Conservation (phyloP, 345 rosid species). For the Salix brachista region DNA sequence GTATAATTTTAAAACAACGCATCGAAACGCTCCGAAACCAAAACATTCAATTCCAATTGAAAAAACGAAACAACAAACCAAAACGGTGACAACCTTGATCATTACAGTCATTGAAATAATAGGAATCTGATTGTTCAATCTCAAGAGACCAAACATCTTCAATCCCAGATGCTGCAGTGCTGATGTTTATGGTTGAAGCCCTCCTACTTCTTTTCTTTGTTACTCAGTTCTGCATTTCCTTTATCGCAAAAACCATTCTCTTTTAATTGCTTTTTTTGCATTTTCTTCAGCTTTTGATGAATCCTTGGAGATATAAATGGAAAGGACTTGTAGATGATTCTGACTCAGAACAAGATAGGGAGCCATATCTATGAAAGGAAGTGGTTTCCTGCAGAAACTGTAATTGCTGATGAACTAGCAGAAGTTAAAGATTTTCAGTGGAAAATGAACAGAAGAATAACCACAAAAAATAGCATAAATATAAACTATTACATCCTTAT, state of each 20-base stretch:
- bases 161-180: background rate
- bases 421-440: background rate
- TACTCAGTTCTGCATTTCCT: no score
- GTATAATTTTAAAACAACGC: no score
- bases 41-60: no score
- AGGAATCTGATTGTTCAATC: background rate
- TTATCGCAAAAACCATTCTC: no score
- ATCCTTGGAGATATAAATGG: background rate
- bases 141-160: background rate
- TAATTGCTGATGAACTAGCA: background rate
- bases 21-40: accelerated
- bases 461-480: background rate
- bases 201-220: background rate
- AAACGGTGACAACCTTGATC: no score
- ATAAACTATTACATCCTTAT: background rate
- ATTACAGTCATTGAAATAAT: background rate
- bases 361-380: background rate
- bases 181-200: no score
- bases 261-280: no score
- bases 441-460: background rate
- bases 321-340: background rate
- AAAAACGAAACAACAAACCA: no score
- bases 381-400: background rate
- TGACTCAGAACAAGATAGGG: background rate
- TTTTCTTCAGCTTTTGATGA: no score